Percentiles rank a stretch among this genome's conserved stretches.
phyloP scores from a whole-genome alignment of 495 filamentous ascomycete genomes.

The Penicillium malachiteum region DNA sequence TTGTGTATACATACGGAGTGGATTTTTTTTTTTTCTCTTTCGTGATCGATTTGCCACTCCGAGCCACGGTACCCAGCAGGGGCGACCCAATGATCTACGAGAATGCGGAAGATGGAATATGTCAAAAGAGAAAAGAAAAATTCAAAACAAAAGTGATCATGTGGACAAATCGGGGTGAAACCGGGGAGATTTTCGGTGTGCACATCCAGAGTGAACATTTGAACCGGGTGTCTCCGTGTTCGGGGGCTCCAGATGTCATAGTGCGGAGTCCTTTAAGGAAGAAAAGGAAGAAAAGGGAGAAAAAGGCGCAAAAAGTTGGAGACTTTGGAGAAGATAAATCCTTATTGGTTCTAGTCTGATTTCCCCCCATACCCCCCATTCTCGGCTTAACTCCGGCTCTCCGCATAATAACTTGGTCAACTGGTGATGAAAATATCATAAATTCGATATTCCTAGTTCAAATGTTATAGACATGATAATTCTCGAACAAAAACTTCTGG shows the following conservation, averaged over 20 bases:
- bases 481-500: too few relatives aligned
- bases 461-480: too few relatives aligned
- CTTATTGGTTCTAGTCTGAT: background rate
- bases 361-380: slow-evolving; percentile 1
- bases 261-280: slow-evolving; percentile 15
- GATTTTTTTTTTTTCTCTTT: too few relatives aligned
- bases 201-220: background rate
- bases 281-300: background rate
- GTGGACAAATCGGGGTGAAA: slow-evolving; percentile 13
- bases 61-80: background rate
- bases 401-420: background rate
- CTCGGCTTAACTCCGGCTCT: slow-evolving; percentile 20
- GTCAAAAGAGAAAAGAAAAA: background rate
- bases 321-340: background rate
- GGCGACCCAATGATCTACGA: background rate
- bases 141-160: slow-evolving; percentile 3
- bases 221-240: slow-evolving; percentile 17
- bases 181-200: slow-evolving; percentile 6
- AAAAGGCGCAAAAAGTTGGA: slow-evolving; percentile 11
- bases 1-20: too few relatives aligned
- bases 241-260: slow-evolving; percentile 1
- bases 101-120: background rate
- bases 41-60: background rate
- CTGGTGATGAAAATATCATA: too few relatives aligned
- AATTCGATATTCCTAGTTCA: too few relatives aligned